phyloP scores from a whole-genome alignment of 2,329 filamentous ascomycete species.

The Mollisia scopiformis region DNA sequence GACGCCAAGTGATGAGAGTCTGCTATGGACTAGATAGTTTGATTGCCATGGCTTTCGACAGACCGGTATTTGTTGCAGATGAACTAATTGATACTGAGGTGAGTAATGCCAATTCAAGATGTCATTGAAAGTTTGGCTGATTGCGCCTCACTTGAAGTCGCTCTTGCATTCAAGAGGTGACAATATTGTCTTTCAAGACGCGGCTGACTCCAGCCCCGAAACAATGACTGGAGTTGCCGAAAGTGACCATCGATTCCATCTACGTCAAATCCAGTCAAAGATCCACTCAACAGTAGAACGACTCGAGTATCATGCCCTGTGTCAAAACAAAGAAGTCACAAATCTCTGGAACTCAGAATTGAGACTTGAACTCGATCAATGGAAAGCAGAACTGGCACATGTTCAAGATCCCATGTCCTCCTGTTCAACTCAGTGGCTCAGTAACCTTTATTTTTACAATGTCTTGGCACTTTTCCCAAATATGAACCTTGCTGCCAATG shows the following conservation, averaged over 20 bases:
- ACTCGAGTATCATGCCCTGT: background rate
- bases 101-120: background rate
- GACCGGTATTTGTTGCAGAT: background rate
- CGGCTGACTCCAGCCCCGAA: background rate
- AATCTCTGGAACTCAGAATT: background rate
- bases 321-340: background rate
- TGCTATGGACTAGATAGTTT: background rate
- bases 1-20: background rate
- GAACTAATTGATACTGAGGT: background rate
- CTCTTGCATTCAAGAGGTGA: background rate
- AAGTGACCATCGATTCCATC: background rate
- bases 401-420: background rate
- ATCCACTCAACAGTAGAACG: background rate
- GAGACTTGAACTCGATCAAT: background rate
- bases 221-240: background rate
- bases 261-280: background rate
- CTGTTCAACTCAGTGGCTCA: background rate
- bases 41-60: background rate
- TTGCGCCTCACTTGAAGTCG: background rate
- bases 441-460: background rate
- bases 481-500: background rate
- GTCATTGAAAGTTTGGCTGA: background rate
- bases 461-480: background rate
- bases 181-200: background rate
- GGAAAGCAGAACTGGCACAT: background rate